Percentiles rank a stretch among this genome's conserved stretches.
phyloP scores from a whole-genome alignment of 257 asterid genomes.

The Solanum lycopersicoides region DNA sequence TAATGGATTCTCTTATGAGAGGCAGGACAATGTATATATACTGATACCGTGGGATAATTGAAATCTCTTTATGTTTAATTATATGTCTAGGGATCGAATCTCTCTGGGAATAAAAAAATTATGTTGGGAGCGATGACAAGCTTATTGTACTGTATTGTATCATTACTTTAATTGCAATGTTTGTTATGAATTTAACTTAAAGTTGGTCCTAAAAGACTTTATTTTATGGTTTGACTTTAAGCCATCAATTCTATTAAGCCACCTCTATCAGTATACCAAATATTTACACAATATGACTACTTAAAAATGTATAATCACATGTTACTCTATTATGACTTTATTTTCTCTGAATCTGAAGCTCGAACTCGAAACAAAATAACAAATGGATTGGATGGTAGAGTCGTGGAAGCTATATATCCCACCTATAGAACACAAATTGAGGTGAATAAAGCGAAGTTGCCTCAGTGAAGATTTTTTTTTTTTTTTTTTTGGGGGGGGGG shows the following conservation, averaged over 20 bases:
- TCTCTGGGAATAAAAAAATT: too few relatives aligned
- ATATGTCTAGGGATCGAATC: too few relatives aligned
- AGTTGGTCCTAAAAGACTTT: too few relatives aligned
- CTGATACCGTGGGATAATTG: fast-evolving
- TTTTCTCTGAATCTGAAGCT: not conserved
- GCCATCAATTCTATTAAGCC: not conserved
- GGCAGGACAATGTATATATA: slow-evolving; percentile 19
- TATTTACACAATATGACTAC: not conserved
- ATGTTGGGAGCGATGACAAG: too few relatives aligned
- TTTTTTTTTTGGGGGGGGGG: not conserved
- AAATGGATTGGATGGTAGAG: not conserved
- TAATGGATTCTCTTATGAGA: slow-evolving; percentile 80
- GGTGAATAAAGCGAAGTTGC: not conserved
- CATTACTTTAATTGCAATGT: not conserved
- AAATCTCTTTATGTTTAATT: too few relatives aligned
- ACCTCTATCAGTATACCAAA: not conserved
- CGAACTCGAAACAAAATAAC: not conserved
- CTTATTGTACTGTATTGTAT: too few relatives aligned
- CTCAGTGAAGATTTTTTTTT: not conserved
- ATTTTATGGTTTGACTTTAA: not conserved
- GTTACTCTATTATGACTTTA: not conserved
- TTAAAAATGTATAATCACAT: not conserved
- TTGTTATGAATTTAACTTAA: not conserved
- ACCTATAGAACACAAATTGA: not conserved
- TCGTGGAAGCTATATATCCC: not conserved